Percentiles rank a stretch among this genome's conserved stretches.
Evolutionary conservation across 805 yeast species (phyloP).

Genomic region (Candida silvatica): DNA sequence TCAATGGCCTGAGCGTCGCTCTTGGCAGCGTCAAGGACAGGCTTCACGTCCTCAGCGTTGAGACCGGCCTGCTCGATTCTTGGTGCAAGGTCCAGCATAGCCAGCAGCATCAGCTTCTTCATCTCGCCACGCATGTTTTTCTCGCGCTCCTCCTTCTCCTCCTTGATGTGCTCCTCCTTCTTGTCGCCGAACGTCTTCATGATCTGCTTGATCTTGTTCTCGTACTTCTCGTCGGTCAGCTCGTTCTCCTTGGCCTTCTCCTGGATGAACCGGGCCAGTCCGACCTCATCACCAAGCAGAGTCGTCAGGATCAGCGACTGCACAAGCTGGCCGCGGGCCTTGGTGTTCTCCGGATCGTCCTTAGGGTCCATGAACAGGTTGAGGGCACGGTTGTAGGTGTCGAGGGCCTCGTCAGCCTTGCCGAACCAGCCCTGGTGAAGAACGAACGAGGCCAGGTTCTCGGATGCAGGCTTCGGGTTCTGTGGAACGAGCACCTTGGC

Average conservation of each 20-base stretch:
- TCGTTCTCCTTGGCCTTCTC: slow-evolving; percentile 19
- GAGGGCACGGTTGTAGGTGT: slow-evolving; percentile 23
- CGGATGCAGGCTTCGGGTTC: slow-evolving; percentile 16
- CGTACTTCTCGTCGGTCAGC: slow-evolving; percentile 15
- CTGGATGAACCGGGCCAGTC: slow-evolving; percentile 24
- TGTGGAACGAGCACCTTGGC: slow-evolving; percentile 23
- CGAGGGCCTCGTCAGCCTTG: slow-evolving; percentile 20
- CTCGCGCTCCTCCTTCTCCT: slow-evolving; percentile 9
- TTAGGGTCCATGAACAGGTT: slow-evolving; percentile 12
- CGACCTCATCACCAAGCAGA: slow-evolving; percentile 19
- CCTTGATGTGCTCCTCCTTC: too few relatives aligned
- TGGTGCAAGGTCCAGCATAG: too few relatives aligned
- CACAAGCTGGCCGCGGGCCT: slow-evolving; percentile 16
- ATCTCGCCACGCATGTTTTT: slow-evolving; percentile 10
- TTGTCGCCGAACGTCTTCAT: slow-evolving; percentile 25
- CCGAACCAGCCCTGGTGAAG: slow-evolving; percentile 22
- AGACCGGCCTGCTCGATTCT: too few relatives aligned
- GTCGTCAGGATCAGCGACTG: slow-evolving; percentile 19
- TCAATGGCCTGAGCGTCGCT: neutral
- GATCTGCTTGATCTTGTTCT: slow-evolving; percentile 13
- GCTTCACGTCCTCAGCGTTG: too few relatives aligned
- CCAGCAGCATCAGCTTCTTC: slow-evolving; percentile 9
- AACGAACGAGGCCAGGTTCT: slow-evolving; percentile 17
- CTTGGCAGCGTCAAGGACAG: neutral
- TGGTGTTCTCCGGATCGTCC: slow-evolving; percentile 7